A percentile compares a stretch with the other conserved stretches of the same genome.
Evolutionary conservation across 2,329 filamentous ascomycete species (phyloP).

Genomic region (Phialocephala sp.): DNA sequence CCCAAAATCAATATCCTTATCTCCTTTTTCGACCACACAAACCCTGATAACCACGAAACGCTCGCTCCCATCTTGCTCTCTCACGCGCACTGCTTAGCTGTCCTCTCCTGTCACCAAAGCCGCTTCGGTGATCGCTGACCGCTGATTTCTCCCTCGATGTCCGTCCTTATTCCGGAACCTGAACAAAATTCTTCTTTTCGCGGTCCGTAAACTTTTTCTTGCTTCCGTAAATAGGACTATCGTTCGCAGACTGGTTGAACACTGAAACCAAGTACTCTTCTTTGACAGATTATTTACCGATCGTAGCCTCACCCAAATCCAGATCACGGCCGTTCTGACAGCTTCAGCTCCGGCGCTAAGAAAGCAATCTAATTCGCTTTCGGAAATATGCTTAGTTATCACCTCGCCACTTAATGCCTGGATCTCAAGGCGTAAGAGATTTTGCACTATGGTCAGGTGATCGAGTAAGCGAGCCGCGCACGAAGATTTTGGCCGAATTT

Average conservation of each 20-base stretch:
- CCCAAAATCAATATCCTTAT: constrained; percentile 95
- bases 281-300: constrained; percentile 14
- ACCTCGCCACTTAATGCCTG: background rate
- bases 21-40: constrained; percentile 94
- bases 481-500: constrained; percentile 14
- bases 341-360: constrained; percentile 17
- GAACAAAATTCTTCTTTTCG: background rate
- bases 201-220: background rate
- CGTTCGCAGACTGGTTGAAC: constrained; percentile 8
- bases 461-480: constrained; percentile 10
- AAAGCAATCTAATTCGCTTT: background rate
- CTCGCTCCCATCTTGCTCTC: constrained; percentile 63
- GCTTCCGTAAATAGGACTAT: background rate
- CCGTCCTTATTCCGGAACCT: background rate
- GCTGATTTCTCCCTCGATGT: constrained; percentile 10
- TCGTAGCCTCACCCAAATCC: constrained; percentile 8
- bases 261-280: constrained; percentile 16
- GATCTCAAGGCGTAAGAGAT: background rate
- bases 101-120: constrained; percentile 27
- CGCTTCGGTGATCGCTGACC: constrained; percentile 16
- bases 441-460: too few species aligned
- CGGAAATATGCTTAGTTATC: background rate
- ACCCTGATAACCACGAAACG: constrained; percentile 71
- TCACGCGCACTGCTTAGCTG: constrained; percentile 16
- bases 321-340: constrained; percentile 3